Evolutionary conservation across 2,329 filamentous ascomycete genomes (phyloP), one percentile per base, ranked within the genome.

Genomic region (Teratosphaeria pseudoeucalypti): DNA sequence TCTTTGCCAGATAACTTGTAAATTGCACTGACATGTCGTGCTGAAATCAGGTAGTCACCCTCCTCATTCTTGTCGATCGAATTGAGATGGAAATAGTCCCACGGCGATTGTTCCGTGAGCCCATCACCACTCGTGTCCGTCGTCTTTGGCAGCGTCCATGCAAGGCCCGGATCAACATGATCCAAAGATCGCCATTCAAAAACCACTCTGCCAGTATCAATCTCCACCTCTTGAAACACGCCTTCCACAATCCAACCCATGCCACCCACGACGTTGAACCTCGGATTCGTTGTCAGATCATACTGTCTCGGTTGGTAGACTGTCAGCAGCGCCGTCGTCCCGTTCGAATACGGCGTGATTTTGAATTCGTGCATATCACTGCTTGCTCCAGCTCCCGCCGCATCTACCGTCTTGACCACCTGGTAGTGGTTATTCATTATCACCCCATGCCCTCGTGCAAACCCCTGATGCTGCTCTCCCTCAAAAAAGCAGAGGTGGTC

Each of bases 121-220:
- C 78, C 79, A 34, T 77, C 75, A n/a, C 79, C 79, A 34, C 77
- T 72, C 1, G 72, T 74, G 59, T 74, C 73, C 2, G 72, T 74
- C 34, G 75, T 73, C 27, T 69, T 70, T 6, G 78, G 77, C 59
- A 72, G 71, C 39, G 78, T 80, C 70, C 78, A 71, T 68, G 67
- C 73, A 74, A 79, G 76, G 49, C 76, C 74, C 1, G 79, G 80
- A 52, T 76, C 73, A n/a, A 83, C 74, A 67, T 84, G 79, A 59
- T 84, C 81, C 10, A 84, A 70, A 62, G 79, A 80, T 34, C 76
- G 76, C 83, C 82, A 85, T 64, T 85, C 82, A 62, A 85, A 85
- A 11, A 84, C 62, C 3, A 85, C 69, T 49, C 78, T 73, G 2
- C 81, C 81, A 2, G 79, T 83, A 27, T 79, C 74, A 52, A 82